Base-by-base conservation (phyloP, 305 asterid species). In the Euphrasia arctica region DNA sequence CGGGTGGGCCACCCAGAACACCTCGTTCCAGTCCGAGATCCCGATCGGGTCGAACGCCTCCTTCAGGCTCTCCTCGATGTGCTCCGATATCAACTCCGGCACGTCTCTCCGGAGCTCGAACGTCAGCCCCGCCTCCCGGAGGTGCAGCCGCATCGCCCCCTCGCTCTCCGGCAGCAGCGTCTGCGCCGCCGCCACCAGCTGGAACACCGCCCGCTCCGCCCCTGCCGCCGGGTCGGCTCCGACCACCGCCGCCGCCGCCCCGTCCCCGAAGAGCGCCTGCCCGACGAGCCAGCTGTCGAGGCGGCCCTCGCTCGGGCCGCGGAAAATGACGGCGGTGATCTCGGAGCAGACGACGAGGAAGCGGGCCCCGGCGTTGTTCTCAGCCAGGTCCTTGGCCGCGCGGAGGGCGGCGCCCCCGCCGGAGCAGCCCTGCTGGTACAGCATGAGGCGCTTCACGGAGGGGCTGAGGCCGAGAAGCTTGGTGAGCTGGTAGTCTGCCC, bases 391-490 rank as follows among this genome's bases (percentile, higher is more conserved):
- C 64, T 86, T 86, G 61, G 90, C 90, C 72, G 83, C 68, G 3
- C 88, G 85, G 69, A 86, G 80, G 7, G 80, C 91, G 0, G 89
- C 77, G 41, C 88, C 95, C 11, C 91, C 91, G 28, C 87, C 95
- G 63, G 73, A 83, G 81, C 91, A 86, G 51, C 90, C 95, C 60
- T 86, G 89, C 68, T 83, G 87, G 81, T 86, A 86, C 87, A 86
- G 77, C 95, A 84, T 86, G 77, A 82, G 64, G 4, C 95, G 80
- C 55, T 80, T 80, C 42, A 86, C 87, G 3, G 95, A 82, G 5
- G 90, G 83, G 9, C 82, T 82, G 58, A 86, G 95, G 51, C 95
- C 95, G 48, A 86, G 85, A 45, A 86, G 85, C 75, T 83, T 83
- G 52, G 87, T 76, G 0, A 86, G 84, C 70, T 83, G 95, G 76